A percentile compares a stretch with the other conserved stretches of the same genome.
Conservation (phyloP, 768 basidiomycete genomes). For the Macrolepiota dolichaula region DNA sequence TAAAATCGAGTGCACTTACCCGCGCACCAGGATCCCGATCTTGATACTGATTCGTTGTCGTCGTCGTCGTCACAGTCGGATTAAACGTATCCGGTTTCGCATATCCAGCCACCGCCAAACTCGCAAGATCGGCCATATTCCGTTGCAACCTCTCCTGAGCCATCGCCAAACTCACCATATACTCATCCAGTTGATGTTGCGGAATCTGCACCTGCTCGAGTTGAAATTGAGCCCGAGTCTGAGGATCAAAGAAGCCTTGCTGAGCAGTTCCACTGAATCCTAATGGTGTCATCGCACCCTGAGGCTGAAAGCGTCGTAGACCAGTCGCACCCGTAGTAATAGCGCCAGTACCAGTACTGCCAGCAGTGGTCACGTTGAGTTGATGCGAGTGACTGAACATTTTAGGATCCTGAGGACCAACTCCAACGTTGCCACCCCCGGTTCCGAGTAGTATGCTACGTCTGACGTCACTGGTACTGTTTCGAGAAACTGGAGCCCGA, state of each 20-base stretch:
- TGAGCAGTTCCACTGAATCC: background rate
- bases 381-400: background rate
- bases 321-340: background rate
- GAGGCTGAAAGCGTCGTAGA: background rate
- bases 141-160: background rate
- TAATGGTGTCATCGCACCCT: background rate
- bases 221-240: background rate
- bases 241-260: background rate
- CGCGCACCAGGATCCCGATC: too few relatives aligned
- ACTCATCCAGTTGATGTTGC: background rate
- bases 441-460: background rate
- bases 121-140: background rate
- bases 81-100: background rate
- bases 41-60: background rate
- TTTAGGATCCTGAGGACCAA: background rate
- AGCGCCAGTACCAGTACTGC: too few relatives aligned
- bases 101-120: background rate
- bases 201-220: background rate
- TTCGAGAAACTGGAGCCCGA: background rate
- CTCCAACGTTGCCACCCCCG: background rate
- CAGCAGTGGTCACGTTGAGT: background rate
- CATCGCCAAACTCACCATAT: background rate
- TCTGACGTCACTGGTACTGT: conserved; percentile 1
- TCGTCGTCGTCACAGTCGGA: background rate
- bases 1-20: too few relatives aligned